Percentiles rank a stretch among this genome's conserved stretches.
Evolutionary conservation across 108 stramenopile genomes (phyloP).

Genomic region (Nitzschia inconspicua): DNA sequence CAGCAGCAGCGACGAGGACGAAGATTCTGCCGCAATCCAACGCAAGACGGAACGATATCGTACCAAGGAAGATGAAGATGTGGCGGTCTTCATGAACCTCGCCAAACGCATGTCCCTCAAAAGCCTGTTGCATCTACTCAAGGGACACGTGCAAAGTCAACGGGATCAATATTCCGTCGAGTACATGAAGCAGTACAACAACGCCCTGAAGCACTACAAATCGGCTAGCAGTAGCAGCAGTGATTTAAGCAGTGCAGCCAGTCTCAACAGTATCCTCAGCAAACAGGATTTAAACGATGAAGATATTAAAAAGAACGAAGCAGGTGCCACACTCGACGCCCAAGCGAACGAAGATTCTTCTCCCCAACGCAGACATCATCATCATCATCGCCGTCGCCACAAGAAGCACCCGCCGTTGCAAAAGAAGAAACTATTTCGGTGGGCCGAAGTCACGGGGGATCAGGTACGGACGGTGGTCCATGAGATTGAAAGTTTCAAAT

Average conservation of each 20-base stretch:
- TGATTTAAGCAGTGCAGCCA: no score
- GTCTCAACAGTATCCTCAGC: no score
- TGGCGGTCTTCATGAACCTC: conserved; percentile 28
- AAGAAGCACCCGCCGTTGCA: no score
- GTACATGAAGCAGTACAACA: no score
- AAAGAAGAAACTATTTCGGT: conserved; percentile 23
- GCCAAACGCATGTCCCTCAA: conserved; percentile 13
- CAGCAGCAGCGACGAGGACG: conserved; percentile 1
- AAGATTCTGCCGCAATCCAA: not conserved
- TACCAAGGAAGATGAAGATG: conserved; percentile 32
- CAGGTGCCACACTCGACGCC: no score
- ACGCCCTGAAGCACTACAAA: no score
- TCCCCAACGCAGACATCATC: no score
- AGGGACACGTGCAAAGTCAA: conserved; percentile 19
- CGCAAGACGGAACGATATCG: not conserved
- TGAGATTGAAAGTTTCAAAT: conserved; percentile 14
- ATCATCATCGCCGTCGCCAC: no score
- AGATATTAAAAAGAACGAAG: not conserved
- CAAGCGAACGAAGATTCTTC: no score
- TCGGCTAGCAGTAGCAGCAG: no score
- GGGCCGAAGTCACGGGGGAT: conserved; percentile 8
- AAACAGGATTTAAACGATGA: no score
- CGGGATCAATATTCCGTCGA: not conserved
- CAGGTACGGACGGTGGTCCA: conserved; percentile 5
- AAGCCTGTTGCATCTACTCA: conserved; percentile 20